phyloP scores from a whole-genome alignment of 371 early-diverging fungal species.

The Mucor mucedo region DNA sequence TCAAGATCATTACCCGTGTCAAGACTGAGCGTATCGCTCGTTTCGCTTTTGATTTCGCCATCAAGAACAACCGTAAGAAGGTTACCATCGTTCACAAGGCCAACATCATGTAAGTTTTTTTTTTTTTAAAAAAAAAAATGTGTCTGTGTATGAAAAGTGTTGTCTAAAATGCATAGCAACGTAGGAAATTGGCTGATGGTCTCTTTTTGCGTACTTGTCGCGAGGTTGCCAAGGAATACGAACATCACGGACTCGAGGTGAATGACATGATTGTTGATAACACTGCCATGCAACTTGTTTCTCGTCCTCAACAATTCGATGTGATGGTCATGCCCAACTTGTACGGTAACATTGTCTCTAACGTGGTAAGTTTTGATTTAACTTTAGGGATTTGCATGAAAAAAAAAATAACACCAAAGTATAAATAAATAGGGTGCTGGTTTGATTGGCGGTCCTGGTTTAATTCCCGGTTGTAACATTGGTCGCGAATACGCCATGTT shows the following conservation, averaged over 20 bases:
- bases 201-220: constrained; percentile 94
- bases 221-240: constrained; percentile 91
- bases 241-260: constrained; percentile 82
- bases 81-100: constrained; percentile 99
- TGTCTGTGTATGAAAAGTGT: background rate
- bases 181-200: constrained; percentile 95
- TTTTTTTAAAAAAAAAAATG: background rate
- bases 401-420: background rate
- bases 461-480: constrained; percentile 95
- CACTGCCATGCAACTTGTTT: constrained; percentile 97
- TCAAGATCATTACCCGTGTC: constrained; percentile 93
- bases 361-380: constrained; percentile 60
- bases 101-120: constrained; percentile 90
- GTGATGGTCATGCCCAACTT: constrained; percentile 98
- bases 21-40: constrained; percentile 98
- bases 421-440: constrained; percentile 74
- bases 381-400: background rate
- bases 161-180: background rate
- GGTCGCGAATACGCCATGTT: constrained; percentile 96
- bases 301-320: constrained; percentile 96
- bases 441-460: constrained; percentile 94
- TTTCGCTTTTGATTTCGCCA: constrained; percentile 97
- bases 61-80: constrained; percentile 94
- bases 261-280: constrained; percentile 99
- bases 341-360: constrained; percentile 96